These are phyloP conservation scores for Kluyveromyces lactis DNA, from an alignment of 805 yeast genomes.

Conservation along the genomic window DNA sequence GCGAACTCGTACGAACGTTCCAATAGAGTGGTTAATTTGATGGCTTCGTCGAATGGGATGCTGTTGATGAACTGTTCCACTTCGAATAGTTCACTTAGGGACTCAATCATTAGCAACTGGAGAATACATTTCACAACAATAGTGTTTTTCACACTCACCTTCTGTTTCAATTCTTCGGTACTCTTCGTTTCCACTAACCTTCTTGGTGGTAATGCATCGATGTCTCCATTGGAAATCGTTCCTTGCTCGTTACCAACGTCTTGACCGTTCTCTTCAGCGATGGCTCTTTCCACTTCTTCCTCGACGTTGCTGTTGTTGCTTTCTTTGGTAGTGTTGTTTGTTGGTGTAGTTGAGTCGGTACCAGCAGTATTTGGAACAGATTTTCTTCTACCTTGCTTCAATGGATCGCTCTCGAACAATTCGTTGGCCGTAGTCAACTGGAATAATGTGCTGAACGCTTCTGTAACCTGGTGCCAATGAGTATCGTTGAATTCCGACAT, in stretches of 20 bases:
- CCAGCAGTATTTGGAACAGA: slow-evolving; percentile 9
- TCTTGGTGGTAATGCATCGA: slow-evolving; percentile 9
- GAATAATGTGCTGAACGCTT: slow-evolving; percentile 61
- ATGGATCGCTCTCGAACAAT: slow-evolving; percentile 49
- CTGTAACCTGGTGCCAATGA: slow-evolving; percentile 71
- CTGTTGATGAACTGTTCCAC: slow-evolving; percentile 56
- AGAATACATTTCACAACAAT: slow-evolving; percentile 89
- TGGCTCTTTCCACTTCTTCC: slow-evolving; percentile 27
- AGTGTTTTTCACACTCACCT: slow-evolving; percentile 51
- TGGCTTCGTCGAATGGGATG: slow-evolving; percentile 59
- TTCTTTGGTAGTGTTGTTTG: neutral
- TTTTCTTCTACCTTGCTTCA: slow-evolving; percentile 27
- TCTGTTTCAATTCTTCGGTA: slow-evolving; percentile 34
- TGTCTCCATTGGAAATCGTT: slow-evolving; percentile 4
- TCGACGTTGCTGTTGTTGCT: slow-evolving; percentile 11
- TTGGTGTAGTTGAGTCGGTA: neutral
- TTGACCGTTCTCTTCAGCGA: slow-evolving; percentile 27
- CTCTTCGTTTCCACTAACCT: slow-evolving; percentile 19
- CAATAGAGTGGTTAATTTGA: slow-evolving; percentile 51
- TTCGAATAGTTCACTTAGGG: slow-evolving; percentile 71
- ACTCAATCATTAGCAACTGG: slow-evolving; percentile 82
- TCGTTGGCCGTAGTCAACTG: slow-evolving; percentile 80
- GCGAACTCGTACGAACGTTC: slow-evolving; percentile 74
- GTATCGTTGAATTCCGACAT: slow-evolving; percentile 47
- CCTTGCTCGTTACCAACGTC: slow-evolving; percentile 28